Conservation (phyloP, 768 basidiomycete species). For the Lentinula detonsa region DNA sequence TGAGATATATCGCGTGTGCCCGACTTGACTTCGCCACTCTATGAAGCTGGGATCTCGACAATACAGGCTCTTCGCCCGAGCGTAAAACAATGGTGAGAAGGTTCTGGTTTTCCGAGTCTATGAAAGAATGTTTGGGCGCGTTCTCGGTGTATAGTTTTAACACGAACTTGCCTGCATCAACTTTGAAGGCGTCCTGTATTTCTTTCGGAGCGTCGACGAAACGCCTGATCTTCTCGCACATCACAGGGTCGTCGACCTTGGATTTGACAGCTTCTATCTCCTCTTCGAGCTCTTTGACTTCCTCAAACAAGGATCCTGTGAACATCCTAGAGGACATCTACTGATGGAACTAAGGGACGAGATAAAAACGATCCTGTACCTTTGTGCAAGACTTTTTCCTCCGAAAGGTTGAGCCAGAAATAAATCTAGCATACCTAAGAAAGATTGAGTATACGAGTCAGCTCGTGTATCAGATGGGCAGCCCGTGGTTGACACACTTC, state of each 20-base stretch:
- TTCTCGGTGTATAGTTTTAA: not conserved
- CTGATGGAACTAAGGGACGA: not conserved
- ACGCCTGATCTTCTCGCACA: conserved; percentile 83
- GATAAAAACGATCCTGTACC: conserved; percentile 35
- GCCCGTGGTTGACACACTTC: conserved; percentile 41
- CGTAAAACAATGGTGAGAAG: conserved; percentile 77
- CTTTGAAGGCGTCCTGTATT: conserved; percentile 77
- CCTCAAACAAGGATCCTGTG: conserved; percentile 85
- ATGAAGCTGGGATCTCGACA: conserved; percentile 75
- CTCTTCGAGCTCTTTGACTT: conserved; percentile 76
- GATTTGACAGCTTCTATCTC: conserved; percentile 85
- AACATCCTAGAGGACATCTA: conserved; percentile 67
- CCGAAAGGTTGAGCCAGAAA: conserved; percentile 98
- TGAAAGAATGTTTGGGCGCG: not conserved
- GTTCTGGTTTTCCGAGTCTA: conserved; percentile 66
- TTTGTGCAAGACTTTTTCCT: conserved; percentile 83
- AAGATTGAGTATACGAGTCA: conserved; percentile 9
- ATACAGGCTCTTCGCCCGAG: conserved; percentile 65
- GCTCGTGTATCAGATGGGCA: not conserved
- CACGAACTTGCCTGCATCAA: conserved; percentile 64
- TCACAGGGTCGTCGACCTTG: conserved; percentile 81
- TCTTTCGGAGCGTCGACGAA: conserved; percentile 87
- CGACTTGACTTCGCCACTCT: conserved; percentile 72
- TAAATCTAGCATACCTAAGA: conserved; percentile 74
- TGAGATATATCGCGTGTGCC: conserved; percentile 74